phyloP scores from a whole-genome alignment of 495 filamentous ascomycete species.

The Podospora didyma region DNA sequence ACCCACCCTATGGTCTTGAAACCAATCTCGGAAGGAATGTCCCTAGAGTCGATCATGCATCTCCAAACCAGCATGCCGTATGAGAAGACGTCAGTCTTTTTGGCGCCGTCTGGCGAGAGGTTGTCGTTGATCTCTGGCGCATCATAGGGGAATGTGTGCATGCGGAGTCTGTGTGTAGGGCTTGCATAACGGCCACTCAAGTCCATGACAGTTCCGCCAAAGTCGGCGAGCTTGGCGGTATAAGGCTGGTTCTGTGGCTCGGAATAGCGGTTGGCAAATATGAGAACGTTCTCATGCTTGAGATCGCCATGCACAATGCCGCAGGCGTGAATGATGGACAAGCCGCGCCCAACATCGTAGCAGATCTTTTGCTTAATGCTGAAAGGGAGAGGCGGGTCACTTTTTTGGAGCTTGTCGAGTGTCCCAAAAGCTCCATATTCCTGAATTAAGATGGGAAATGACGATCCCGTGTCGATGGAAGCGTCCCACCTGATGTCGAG shows the following conservation, averaged over 20 bases:
- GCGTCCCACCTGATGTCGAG: slow-evolving; percentile 15
- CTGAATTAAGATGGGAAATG: slow-evolving; percentile 11
- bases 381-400: slow-evolving; percentile 1
- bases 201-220: slow-evolving; percentile 13
- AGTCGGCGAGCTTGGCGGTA: slow-evolving; percentile 10
- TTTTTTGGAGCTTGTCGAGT: slow-evolving; percentile 10
- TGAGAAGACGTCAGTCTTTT: slow-evolving; percentile 8
- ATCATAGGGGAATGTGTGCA: slow-evolving; percentile 12
- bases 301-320: slow-evolving; percentile 15
- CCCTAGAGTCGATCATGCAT: slow-evolving; percentile 9
- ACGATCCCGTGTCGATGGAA: slow-evolving; percentile 6
- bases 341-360: slow-evolving; percentile 15
- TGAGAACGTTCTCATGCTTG: slow-evolving; percentile 10
- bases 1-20: not conserved
- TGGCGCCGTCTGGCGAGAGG: not conserved
- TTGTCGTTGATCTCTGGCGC: slow-evolving; percentile 2
- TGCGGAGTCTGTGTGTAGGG: not conserved
- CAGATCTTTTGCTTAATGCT: slow-evolving; percentile 16
- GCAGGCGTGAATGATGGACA: slow-evolving; percentile 17
- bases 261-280: slow-evolving; percentile 6
- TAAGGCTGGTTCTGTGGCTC: slow-evolving; percentile 7
- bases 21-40: not conserved
- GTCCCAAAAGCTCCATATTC: slow-evolving; percentile 17
- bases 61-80: slow-evolving; percentile 13
- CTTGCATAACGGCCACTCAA: not conserved